These are phyloP conservation scores for Sugiyamaella qingdaonensis DNA, from an alignment of 805 yeast genomes.

Conservation along the genomic window DNA sequence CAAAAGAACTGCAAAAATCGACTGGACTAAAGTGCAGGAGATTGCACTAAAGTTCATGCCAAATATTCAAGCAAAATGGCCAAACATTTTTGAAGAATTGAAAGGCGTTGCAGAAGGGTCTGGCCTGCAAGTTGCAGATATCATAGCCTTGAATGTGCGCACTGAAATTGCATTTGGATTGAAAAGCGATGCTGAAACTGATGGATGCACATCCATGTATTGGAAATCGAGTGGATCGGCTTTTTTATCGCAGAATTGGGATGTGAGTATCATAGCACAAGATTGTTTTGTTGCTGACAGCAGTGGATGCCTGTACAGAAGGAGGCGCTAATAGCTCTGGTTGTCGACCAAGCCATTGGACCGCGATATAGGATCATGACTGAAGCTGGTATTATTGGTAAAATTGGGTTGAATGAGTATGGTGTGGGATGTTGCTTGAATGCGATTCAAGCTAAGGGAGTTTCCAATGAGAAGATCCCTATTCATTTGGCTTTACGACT, in stretches of 20 bases:
- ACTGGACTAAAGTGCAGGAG: constrained; percentile 33
- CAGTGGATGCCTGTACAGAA: constrained; percentile 33
- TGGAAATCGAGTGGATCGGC: constrained; percentile 23
- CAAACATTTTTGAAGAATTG: constrained; percentile 36
- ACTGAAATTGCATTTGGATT: constrained; percentile 37
- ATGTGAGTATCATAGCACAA: constrained; percentile 18
- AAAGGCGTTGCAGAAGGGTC: constrained; percentile 40
- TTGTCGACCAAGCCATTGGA: constrained; percentile 24
- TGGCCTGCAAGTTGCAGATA: constrained; percentile 31
- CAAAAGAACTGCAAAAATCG: constrained; percentile 21
- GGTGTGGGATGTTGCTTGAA: constrained; percentile 35
- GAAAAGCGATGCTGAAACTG: constrained; percentile 22
- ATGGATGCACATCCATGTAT: constrained; percentile 39
- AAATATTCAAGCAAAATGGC: constrained; percentile 26
- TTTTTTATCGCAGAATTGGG: constrained; percentile 40
- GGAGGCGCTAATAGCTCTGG: constrained; percentile 29
- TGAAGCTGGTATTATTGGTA: constrained; percentile 38
- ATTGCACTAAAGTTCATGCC: constrained; percentile 31
- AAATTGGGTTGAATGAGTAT: constrained; percentile 33
- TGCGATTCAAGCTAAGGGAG: constrained; percentile 33
- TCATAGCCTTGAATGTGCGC: constrained; percentile 38
- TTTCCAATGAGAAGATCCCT: constrained; percentile 32
- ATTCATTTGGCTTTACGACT: constrained; percentile 37
- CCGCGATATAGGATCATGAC: constrained; percentile 31
- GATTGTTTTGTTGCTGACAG: constrained; percentile 4